Evolutionary conservation across 495 filamentous ascomycete genomes (phyloP).

Genomic region (Massariosphaeria phaeospora): DNA sequence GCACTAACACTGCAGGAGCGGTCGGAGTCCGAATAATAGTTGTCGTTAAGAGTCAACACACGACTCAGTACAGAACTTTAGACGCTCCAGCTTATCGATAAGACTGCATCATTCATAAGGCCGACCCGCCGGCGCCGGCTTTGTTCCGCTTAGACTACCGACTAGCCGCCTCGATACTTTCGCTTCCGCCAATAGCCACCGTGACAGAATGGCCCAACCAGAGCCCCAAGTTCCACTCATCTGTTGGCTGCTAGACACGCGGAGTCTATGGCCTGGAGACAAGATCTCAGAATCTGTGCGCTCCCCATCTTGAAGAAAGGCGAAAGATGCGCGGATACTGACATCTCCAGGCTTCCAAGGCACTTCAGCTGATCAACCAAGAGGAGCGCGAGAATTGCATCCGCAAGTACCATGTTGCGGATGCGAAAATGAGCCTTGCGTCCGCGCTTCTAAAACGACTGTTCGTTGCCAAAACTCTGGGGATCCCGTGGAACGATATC

Average conservation of each 20-base stretch:
- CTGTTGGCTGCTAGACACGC: conserved; percentile 43
- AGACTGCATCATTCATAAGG: conserved; percentile 4
- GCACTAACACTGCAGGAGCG: too few relatives aligned
- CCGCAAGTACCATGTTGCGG: conserved; percentile 55
- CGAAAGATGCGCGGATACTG: neutral
- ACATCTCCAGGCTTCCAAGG: conserved; percentile 47
- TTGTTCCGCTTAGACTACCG: conserved; percentile 1
- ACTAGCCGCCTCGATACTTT: neutral
- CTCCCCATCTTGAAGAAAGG: neutral
- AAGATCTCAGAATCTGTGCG: conserved; percentile 34
- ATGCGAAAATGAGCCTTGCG: conserved; percentile 65
- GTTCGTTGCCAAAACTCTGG: conserved; percentile 58
- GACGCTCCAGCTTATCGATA: conserved; percentile 18
- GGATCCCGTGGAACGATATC: conserved; percentile 62
- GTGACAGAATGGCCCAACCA: neutral
- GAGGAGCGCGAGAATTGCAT: conserved; percentile 50
- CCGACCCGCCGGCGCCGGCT: too few relatives aligned
- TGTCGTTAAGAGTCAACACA: conserved; percentile 15
- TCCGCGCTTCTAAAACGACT: conserved; percentile 77
- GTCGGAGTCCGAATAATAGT: conserved; percentile 19
- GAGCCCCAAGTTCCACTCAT: conserved; percentile 21
- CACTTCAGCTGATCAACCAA: conserved; percentile 53
- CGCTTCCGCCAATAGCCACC: conserved; percentile 1
- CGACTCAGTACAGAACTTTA: neutral
- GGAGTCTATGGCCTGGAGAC: conserved; percentile 39